Evolutionary conservation across 306 rosid species (phyloP).

Genomic region (Prosopis cineraria): DNA sequence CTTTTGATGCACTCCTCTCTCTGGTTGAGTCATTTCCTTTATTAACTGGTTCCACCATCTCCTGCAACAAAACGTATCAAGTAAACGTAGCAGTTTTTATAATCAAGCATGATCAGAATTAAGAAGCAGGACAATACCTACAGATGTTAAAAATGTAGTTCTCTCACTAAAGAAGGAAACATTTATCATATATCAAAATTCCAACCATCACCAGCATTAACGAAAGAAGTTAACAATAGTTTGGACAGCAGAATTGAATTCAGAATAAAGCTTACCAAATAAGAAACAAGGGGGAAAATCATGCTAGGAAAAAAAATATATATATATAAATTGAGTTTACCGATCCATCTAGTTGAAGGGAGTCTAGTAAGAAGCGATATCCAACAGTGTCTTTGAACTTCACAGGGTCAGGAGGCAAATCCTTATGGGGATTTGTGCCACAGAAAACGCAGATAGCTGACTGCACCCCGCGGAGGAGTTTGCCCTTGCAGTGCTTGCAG

Average conservation of each 20-base stretch:
- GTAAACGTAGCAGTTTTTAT: slow-evolving; percentile 24
- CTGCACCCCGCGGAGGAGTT: slow-evolving; percentile 65
- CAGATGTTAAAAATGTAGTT: background rate
- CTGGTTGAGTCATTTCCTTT: slow-evolving; percentile 52
- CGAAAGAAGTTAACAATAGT: background rate
- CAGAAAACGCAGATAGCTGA: slow-evolving; percentile 77
- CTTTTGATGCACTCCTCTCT: slow-evolving; percentile 46
- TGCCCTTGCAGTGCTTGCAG: slow-evolving; percentile 75
- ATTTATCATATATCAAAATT: background rate
- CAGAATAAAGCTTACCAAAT: background rate
- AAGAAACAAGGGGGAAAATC: background rate
- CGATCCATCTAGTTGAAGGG: slow-evolving; percentile 76
- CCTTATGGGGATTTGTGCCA: slow-evolving; percentile 57
- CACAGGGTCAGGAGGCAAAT: slow-evolving; percentile 77
- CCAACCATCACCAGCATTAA: slow-evolving; percentile 12
- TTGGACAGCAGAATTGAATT: slow-evolving; percentile 6
- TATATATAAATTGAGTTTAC: too few relatives aligned
- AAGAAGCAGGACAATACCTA: background rate
- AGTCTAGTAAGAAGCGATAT: slow-evolving; percentile 76
- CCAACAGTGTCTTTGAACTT: slow-evolving; percentile 67
- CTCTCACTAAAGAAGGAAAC: slow-evolving; percentile 6
- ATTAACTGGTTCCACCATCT: slow-evolving; percentile 48
- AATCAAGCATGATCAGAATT: slow-evolving; percentile 3
- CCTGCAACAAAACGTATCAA: slow-evolving; percentile 56
- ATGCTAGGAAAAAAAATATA: background rate